Conservation (phyloP, 169 alveolate genomes). For the Blepharisma undulans region DNA sequence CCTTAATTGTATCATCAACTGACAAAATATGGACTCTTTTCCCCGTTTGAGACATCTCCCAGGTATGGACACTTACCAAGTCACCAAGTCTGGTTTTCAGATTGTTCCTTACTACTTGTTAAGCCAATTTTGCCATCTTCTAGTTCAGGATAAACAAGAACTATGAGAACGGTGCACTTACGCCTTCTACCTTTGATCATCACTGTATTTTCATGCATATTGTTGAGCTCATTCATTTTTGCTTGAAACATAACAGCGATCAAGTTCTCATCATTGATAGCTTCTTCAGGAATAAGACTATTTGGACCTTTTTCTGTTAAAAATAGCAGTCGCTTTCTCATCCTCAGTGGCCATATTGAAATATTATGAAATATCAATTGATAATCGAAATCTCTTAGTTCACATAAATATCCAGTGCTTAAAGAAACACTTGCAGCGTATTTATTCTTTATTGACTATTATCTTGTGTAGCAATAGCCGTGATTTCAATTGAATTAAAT, state of each 20-base stretch:
- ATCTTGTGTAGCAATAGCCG: too few species aligned
- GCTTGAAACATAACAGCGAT: slow-evolving; percentile 95
- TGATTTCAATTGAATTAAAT: too few species aligned
- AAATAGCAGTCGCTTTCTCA: slow-evolving; percentile 68
- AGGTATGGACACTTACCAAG: slow-evolving; percentile 94
- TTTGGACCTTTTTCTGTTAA: slow-evolving; percentile 89
- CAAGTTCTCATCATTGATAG: slow-evolving; percentile 98
- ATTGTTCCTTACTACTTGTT: slow-evolving; percentile 96
- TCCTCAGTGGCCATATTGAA: background rate
- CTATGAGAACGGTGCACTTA: slow-evolving; percentile 98
- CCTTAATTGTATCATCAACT: slow-evolving; percentile 99
- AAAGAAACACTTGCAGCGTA: too few species aligned
- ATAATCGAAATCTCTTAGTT: too few species aligned
- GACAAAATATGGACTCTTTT: slow-evolving; percentile 98
- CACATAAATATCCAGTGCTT: too few species aligned
- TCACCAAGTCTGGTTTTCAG: slow-evolving; percentile 97
- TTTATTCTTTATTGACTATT: too few species aligned
- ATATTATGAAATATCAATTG: too few species aligned
- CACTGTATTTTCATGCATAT: slow-evolving; percentile 98
- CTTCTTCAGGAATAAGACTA: slow-evolving; percentile 96
- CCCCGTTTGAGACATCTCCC: slow-evolving; percentile 98
- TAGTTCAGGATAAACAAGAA: slow-evolving; percentile 95
- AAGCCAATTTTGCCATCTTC: slow-evolving; percentile 97
- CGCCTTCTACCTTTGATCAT: slow-evolving; percentile 98
- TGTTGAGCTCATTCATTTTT: slow-evolving; percentile 95